A percentile compares a stretch with the other conserved stretches of the same genome.
Evolutionary conservation across 768 basidiomycete species (phyloP).

Genomic region (Mrakia frigida): DNA sequence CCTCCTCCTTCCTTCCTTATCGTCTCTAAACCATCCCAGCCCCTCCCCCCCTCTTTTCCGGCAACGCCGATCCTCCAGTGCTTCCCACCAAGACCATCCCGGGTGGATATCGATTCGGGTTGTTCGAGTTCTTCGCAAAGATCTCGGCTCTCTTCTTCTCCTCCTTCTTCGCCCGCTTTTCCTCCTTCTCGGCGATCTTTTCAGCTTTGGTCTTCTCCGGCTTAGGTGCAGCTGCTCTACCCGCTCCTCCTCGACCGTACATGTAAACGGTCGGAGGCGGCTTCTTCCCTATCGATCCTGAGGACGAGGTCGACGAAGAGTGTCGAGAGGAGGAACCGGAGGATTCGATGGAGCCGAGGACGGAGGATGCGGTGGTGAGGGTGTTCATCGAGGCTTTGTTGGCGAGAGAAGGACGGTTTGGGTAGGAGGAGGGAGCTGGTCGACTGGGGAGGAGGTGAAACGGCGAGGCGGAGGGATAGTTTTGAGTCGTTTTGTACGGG

Average conservation of each 20-base stretch:
- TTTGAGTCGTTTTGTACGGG: background rate
- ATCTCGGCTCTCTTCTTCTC: constrained; percentile 1
- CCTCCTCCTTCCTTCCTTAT: background rate
- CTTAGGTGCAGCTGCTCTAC: background rate
- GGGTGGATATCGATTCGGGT: background rate
- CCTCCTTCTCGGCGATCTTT: constrained; percentile 5
- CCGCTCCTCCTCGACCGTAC: background rate
- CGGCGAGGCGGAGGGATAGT: background rate
- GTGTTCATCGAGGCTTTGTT: background rate
- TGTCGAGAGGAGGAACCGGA: background rate
- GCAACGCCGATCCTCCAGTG: background rate
- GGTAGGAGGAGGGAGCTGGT: background rate
- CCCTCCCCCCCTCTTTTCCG: background rate
- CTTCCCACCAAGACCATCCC: background rate
- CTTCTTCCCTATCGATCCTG: background rate
- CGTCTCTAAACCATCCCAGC: background rate
- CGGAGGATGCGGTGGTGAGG: background rate
- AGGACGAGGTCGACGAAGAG: background rate
- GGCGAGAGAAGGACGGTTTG: background rate
- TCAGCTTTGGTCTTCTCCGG: background rate
- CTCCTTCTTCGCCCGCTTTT: background rate
- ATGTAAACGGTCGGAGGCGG: background rate
- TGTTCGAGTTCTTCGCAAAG: background rate
- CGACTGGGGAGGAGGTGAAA: background rate
- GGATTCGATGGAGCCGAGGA: background rate